phyloP scores from a whole-genome alignment of 2,329 filamentous ascomycete species.

The Epicoccum nigrum region DNA sequence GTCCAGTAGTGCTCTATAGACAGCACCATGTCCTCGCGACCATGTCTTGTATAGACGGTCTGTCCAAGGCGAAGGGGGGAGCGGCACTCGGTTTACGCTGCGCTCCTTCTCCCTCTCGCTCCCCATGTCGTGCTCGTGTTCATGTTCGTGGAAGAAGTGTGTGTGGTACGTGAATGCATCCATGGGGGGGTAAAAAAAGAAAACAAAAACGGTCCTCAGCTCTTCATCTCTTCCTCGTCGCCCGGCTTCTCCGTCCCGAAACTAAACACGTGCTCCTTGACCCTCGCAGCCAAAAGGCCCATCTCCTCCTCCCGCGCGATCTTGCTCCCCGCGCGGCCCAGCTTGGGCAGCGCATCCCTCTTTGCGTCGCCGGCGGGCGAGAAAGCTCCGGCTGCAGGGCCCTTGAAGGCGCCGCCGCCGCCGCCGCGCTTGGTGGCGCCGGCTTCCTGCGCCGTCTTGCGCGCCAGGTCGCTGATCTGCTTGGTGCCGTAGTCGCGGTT shows the following conservation, averaged over 20 bases:
- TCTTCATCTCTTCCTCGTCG: conserved; percentile 42
- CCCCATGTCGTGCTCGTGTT: too few relatives aligned
- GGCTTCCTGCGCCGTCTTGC: conserved; percentile 76
- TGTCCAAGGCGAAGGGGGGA: too few relatives aligned
- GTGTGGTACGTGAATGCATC: too few relatives aligned
- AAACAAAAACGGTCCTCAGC: conserved; percentile 27
- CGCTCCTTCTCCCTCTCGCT: too few relatives aligned
- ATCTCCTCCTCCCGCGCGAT: conserved; percentile 67
- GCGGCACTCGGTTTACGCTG: too few relatives aligned
- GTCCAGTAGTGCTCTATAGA: too few relatives aligned
- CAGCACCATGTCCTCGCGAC: too few relatives aligned
- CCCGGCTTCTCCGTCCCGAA: conserved; percentile 15
- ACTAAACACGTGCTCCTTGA: conserved; percentile 68
- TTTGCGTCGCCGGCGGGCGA: too few relatives aligned
- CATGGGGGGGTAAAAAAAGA: too few relatives aligned
- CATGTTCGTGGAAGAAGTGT: too few relatives aligned
- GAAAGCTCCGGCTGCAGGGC: too few relatives aligned
- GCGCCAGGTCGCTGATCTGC: conserved; percentile 86
- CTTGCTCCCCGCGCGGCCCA: conserved; percentile 66
- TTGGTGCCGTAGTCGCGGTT: conserved; percentile 93
- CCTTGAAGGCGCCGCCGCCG: conserved; percentile 17
- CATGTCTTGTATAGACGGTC: too few relatives aligned
- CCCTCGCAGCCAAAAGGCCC: conserved; percentile 66
- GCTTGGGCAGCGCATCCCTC: conserved; percentile 60
- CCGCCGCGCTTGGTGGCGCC: conserved; percentile 34